These are phyloP conservation scores for Penicillium sp. DNA, from an alignment of 2,329 filamentous ascomycete genomes.

Conservation along the genomic window DNA sequence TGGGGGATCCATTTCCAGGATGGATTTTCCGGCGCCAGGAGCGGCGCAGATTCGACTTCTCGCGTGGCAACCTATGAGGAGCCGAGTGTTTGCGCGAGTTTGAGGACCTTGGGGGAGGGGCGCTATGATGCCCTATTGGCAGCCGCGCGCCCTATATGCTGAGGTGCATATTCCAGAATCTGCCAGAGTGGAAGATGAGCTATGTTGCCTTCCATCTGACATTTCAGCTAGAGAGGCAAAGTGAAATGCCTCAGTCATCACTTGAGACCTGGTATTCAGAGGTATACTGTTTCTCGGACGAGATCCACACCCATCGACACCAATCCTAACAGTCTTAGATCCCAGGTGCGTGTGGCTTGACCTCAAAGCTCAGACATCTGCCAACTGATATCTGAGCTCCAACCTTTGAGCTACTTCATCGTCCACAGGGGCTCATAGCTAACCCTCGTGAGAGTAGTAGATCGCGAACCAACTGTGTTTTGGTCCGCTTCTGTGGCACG, in stretches of 20 bases:
- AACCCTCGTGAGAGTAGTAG: slow-evolving; percentile 2
- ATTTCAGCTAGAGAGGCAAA: neutral
- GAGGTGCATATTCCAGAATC: slow-evolving; percentile 4
- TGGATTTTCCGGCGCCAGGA: slow-evolving; percentile 20
- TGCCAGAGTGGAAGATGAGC: slow-evolving; percentile 5
- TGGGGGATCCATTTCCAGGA: neutral
- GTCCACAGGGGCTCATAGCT: neutral
- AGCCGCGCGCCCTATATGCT: slow-evolving; percentile 4
- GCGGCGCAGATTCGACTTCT: slow-evolving; percentile 14
- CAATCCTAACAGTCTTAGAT: neutral
- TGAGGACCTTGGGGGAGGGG: slow-evolving; percentile 25
- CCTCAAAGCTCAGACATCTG: slow-evolving; percentile 1
- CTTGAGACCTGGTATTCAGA: neutral
- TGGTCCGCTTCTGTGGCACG: slow-evolving; percentile 5
- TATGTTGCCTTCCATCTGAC: neutral
- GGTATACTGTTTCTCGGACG: neutral
- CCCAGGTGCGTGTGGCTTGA: neutral
- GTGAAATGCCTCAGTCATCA: neutral
- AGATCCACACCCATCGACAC: neutral
- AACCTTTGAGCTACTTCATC: neutral
- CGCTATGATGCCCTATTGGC: slow-evolving; percentile 17
- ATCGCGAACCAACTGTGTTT: slow-evolving; percentile 3
- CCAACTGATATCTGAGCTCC: slow-evolving; percentile 13
- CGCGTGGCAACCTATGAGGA: slow-evolving; percentile 18
- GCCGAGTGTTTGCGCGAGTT: slow-evolving; percentile 10